Conservation (phyloP, 345 rosid species). For the Eucalyptus caleyi region DNA sequence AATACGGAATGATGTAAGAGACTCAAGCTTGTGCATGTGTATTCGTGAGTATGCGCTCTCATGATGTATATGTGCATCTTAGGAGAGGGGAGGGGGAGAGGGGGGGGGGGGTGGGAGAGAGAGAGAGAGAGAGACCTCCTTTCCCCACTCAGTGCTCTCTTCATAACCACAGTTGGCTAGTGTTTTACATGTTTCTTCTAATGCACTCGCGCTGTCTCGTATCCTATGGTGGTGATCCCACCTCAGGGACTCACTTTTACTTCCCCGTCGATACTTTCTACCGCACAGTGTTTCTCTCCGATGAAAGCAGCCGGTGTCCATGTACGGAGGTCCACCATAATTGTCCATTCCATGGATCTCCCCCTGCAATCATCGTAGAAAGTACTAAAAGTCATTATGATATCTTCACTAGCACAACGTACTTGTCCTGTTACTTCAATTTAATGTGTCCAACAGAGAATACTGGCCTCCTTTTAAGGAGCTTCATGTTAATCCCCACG, state of each 20-base stretch:
- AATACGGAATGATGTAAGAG: not conserved
- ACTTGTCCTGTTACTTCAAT: not conserved
- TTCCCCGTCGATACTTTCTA: not conserved
- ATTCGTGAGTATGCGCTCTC: too few relatives aligned
- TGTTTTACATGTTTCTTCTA: constrained; percentile 2
- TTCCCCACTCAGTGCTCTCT: constrained; percentile 12
- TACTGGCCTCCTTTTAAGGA: not conserved
- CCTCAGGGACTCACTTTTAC: not conserved
- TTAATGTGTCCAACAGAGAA: not conserved
- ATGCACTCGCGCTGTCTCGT: not conserved
- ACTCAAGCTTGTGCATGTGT: not conserved
- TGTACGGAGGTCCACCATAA: constrained; percentile 6
- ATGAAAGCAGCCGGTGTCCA: constrained; percentile 24
- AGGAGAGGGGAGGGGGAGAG: not conserved
- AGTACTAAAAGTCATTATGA: not conserved
- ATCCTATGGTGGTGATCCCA: not conserved
- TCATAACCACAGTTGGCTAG: constrained; percentile 10
- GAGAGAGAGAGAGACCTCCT: not conserved
- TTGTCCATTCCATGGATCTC: constrained; percentile 10
- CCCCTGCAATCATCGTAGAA: not conserved
- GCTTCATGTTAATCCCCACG: not conserved
- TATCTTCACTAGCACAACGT: not conserved
- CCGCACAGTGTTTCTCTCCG: constrained; percentile 12
- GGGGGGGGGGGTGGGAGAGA: accelerated
- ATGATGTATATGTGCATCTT: too few relatives aligned